Percentiles rank a stretch among this genome's conserved stretches.
These are phyloP conservation scores for Verbascum thapsus DNA, from an alignment of 257 asterid species.

Conservation along the genomic window DNA sequence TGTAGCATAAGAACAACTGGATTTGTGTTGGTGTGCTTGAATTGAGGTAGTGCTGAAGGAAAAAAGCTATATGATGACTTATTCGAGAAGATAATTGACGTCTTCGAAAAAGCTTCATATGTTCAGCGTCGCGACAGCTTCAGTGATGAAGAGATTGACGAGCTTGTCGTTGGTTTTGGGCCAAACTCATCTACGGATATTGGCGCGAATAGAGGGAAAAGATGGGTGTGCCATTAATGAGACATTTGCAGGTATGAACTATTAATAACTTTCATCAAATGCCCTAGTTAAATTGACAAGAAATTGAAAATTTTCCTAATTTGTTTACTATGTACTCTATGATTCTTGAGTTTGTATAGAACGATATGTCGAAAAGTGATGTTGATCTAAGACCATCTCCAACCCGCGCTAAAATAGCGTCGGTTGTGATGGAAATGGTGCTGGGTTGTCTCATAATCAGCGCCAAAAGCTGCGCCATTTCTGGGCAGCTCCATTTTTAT, in stretches of 20 bases:
- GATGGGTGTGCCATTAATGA: conserved; percentile 64
- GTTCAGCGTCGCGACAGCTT: conserved; percentile 49
- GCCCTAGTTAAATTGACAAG: too few species aligned
- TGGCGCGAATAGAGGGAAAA: conserved; percentile 68
- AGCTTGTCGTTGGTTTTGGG: conserved; percentile 43
- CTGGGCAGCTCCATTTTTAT: too few species aligned
- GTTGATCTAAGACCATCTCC: background rate
- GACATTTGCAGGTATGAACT: conserved; percentile 71
- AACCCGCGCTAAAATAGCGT: background rate
- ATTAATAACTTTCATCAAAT: background rate
- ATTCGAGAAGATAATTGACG: conserved; percentile 62
- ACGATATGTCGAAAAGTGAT: too few species aligned
- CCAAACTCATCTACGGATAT: conserved; percentile 50
- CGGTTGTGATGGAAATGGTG: too few species aligned
- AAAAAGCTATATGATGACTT: conserved; percentile 60
- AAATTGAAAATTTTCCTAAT: too few species aligned
- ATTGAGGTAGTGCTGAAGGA: conserved; percentile 49
- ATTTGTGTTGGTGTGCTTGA: conserved; percentile 43
- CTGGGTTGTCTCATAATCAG: too few species aligned
- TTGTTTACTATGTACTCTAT: too few species aligned
- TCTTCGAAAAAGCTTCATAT: conserved; percentile 67
- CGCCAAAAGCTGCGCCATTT: too few species aligned
- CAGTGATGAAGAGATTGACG: conserved; percentile 57
- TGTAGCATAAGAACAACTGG: conserved; percentile 31
- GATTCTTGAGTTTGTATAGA: background rate